A percentile compares a stretch with the other conserved stretches of the same genome.
phyloP scores from a whole-genome alignment of 2,329 filamentous ascomycete genomes.

The Macrophomina pseudophaseolina region DNA sequence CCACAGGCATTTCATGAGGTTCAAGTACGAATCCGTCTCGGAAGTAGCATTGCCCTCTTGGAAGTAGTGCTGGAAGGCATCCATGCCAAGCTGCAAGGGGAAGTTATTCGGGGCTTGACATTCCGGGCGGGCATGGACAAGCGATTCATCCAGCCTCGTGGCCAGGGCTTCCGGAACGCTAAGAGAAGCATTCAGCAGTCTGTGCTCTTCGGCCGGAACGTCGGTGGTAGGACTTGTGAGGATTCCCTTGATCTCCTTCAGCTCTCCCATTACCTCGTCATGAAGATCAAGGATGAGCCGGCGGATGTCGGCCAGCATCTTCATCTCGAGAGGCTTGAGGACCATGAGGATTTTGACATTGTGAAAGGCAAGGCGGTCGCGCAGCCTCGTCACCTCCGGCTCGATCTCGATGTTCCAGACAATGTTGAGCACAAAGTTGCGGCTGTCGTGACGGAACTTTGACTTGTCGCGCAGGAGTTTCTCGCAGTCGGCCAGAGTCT shows the following conservation, averaged over 20 bases:
- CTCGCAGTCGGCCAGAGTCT: constrained; percentile 30
- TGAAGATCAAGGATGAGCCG: constrained; percentile 28
- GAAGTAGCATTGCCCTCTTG: constrained; percentile 6
- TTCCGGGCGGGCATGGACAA: constrained; percentile 12
- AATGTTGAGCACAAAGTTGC: constrained; percentile 29
- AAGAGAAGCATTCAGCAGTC: constrained; percentile 9
- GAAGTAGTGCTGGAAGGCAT: constrained; percentile 18
- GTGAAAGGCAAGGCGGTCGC: constrained; percentile 29
- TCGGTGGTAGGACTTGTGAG: constrained; percentile 14
- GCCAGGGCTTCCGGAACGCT: constrained; percentile 26
- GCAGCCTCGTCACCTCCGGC: constrained; percentile 26
- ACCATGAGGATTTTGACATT: constrained; percentile 30
- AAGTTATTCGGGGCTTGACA: not conserved
- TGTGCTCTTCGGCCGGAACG: not conserved
- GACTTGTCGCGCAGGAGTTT: constrained; percentile 28
- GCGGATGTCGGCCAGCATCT: constrained; percentile 29
- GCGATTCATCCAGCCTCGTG: not conserved
- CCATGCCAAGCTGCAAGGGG: constrained; percentile 21
- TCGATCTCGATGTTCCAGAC: constrained; percentile 31
- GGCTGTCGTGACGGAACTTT: constrained; percentile 27
- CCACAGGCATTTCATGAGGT: constrained; percentile 22
- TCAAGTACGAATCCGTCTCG: constrained; percentile 11
- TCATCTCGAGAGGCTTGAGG: constrained; percentile 29
- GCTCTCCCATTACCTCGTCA: constrained; percentile 27
- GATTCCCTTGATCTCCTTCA: constrained; percentile 29